A percentile compares a stretch with the other conserved stretches of the same genome.
Evolutionary conservation across 768 basidiomycete species (phyloP).

Genomic region (Plicaturopsis crispa): DNA sequence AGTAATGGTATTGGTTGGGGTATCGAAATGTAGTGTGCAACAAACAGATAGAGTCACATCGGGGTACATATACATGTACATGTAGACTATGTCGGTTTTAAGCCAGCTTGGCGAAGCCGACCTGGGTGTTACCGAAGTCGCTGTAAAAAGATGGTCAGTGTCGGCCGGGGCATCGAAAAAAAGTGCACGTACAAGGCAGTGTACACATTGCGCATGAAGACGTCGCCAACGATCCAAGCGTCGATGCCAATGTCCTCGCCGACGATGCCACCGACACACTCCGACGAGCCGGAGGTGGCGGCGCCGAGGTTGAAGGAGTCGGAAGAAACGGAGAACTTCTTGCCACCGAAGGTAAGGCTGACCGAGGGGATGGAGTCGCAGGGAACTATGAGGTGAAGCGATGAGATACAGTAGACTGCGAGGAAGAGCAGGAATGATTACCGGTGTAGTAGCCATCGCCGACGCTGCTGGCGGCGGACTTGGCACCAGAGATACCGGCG

Average conservation of each 20-base stretch:
- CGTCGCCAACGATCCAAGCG: conserved; percentile 27
- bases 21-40: too few species aligned
- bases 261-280: conserved; percentile 30
- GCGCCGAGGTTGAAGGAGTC: conserved; percentile 36
- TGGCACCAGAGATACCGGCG: conserved; percentile 32
- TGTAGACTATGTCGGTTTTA: too few species aligned
- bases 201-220: conserved; percentile 40
- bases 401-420: too few species aligned
- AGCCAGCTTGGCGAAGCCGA: conserved; percentile 45
- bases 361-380: conserved; percentile 22
- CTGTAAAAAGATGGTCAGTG: too few species aligned
- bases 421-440: too few species aligned
- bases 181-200: conserved; percentile 31
- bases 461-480: too few species aligned
- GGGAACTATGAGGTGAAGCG: too few species aligned
- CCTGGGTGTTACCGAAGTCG: conserved; percentile 25
- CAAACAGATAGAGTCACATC: too few species aligned
- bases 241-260: conserved; percentile 19
- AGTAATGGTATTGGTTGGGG: too few species aligned
- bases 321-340: conserved; percentile 25
- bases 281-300: conserved; percentile 16
- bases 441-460: conserved; percentile 43
- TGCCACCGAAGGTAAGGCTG: conserved; percentile 31
- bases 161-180: too few species aligned
- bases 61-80: too few species aligned